Evolutionary conservation across 768 basidiomycete genomes (phyloP).

Genomic region (Phaffia tasmanica): DNA sequence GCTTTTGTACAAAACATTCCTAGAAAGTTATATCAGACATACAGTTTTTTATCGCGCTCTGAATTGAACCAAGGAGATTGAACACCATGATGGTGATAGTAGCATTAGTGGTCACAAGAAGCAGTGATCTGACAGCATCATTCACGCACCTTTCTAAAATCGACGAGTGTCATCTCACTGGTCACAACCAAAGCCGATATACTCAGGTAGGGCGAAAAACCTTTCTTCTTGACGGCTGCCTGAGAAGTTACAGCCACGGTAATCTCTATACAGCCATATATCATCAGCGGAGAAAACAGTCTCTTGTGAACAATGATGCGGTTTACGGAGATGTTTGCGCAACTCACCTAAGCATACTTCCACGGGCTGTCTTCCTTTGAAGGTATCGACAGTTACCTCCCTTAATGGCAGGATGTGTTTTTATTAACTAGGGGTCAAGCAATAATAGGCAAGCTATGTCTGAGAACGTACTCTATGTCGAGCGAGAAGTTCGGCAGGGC

Average conservation of each 20-base stretch:
- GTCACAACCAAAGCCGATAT: conserved; percentile 21
- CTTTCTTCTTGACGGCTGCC: conserved; percentile 21
- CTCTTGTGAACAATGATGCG: background rate
- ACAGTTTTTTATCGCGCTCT: background rate
- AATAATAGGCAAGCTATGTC: background rate
- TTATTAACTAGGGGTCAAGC: background rate
- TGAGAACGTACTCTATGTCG: conserved; percentile 4
- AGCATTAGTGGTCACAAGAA: background rate
- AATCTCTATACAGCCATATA: background rate
- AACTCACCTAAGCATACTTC: background rate
- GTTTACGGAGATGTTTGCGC: background rate
- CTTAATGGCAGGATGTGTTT: background rate
- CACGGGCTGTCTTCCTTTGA: background rate
- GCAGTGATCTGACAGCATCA: background rate
- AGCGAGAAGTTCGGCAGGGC: conserved; percentile 21
- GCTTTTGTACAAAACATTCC: too few relatives aligned
- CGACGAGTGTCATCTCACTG: conserved; percentile 7
- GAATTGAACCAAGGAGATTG: background rate
- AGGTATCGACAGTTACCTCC: background rate
- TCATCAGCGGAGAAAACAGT: background rate
- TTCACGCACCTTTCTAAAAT: conserved; percentile 7
- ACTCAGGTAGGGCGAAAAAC: background rate
- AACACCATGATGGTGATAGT: too few relatives aligned
- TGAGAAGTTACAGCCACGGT: conserved; percentile 10
- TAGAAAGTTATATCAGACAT: background rate